These are phyloP conservation scores for Scutellaria baicalensis DNA, from an alignment of 257 asterid species.

Conservation along the genomic window DNA sequence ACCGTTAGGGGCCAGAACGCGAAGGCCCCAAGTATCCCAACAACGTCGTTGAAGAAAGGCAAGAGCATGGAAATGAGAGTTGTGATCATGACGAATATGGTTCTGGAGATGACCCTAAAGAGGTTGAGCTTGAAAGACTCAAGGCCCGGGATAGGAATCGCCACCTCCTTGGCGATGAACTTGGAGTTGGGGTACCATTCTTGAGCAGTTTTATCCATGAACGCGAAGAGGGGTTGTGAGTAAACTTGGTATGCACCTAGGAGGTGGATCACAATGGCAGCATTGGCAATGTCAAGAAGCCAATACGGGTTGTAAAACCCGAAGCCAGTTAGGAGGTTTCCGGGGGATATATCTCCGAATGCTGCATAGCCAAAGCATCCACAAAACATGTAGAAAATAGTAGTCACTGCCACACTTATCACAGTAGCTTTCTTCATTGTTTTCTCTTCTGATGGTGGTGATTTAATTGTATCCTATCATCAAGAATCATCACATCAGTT, in stretches of 20 bases:
- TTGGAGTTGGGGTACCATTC: slow-evolving; percentile 20
- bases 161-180: slow-evolving; percentile 25
- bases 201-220: slow-evolving; percentile 19
- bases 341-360: slow-evolving; percentile 41
- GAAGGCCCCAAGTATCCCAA: slow-evolving; percentile 39
- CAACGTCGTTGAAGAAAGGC: slow-evolving; percentile 44
- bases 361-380: slow-evolving; percentile 52
- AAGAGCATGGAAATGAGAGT: slow-evolving; percentile 40
- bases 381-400: slow-evolving; percentile 40
- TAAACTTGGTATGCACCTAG: slow-evolving; percentile 54
- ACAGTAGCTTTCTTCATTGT: slow-evolving; percentile 41
- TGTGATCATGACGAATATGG: slow-evolving; percentile 22
- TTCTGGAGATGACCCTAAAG: slow-evolving; percentile 39
- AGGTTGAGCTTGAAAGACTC: slow-evolving; percentile 16
- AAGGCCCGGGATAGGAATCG: slow-evolving; percentile 19
- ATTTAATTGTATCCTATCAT: slow-evolving; percentile 38
- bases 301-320: slow-evolving; percentile 52
- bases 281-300: slow-evolving; percentile 42
- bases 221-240: slow-evolving; percentile 41
- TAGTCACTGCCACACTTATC: slow-evolving; percentile 35
- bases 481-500: background rate
- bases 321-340: slow-evolving; percentile 51
- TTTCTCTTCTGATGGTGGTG: slow-evolving; percentile 44
- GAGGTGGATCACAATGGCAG: slow-evolving; percentile 41
- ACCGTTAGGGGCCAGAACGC: slow-evolving; percentile 44